phyloP scores from a whole-genome alignment of 768 basidiomycete genomes.

The Pleurotus platypus region DNA sequence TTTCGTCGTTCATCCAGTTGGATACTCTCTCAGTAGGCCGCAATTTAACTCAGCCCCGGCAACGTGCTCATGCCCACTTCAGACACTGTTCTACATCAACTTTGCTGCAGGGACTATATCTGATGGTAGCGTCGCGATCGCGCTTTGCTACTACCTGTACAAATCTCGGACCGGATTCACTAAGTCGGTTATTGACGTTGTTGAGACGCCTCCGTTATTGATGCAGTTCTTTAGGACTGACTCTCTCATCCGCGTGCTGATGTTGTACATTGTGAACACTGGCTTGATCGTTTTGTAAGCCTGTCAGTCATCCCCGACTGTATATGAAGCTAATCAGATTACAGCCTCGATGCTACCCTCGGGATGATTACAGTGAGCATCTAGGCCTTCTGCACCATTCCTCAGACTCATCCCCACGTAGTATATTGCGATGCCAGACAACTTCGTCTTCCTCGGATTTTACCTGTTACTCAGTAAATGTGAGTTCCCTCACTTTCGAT shows the following conservation, averaged over 20 bases:
- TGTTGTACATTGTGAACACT: conserved; percentile 48
- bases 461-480: conserved; percentile 9
- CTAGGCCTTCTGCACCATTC: not conserved
- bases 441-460: conserved; percentile 9
- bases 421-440: conserved; percentile 7
- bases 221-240: conserved; percentile 25
- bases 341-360: conserved; percentile 8
- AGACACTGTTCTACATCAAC: conserved; percentile 50
- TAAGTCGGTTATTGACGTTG: conserved; percentile 24
- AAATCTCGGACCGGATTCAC: conserved; percentile 48
- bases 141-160: conserved; percentile 46
- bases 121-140: conserved; percentile 47
- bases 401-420: not conserved
- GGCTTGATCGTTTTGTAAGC: conserved; percentile 15
- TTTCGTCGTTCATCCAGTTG: conserved; percentile 33
- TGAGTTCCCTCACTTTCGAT: not conserved
- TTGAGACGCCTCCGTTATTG: not conserved
- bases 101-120: conserved; percentile 47
- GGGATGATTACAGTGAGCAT: conserved; percentile 6
- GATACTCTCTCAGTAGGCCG: conserved; percentile 32
- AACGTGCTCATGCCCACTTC: not conserved
- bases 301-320: not conserved
- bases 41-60: not conserved
- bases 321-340: too few relatives aligned
- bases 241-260: conserved; percentile 37